Conservation (phyloP, 139 green algal species). For the Limnomonas spitsbergensis region DNA sequence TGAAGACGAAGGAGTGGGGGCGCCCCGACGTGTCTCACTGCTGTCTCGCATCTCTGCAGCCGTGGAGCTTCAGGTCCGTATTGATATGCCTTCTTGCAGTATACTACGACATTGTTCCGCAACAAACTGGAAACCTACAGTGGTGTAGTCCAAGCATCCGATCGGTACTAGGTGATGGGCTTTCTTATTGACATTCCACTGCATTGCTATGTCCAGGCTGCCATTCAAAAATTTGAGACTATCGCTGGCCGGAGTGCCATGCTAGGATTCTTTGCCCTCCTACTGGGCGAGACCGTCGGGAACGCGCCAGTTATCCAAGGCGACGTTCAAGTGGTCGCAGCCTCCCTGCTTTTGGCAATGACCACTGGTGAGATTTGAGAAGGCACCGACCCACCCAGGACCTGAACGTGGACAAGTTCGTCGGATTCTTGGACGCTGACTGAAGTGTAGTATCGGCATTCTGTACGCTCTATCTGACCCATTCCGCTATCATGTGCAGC, state of each 20-base stretch:
- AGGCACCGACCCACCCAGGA: no score
- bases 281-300: background rate
- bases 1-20: no score
- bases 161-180: no score
- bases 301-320: background rate
- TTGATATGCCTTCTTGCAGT: background rate
- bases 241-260: background rate
- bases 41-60: background rate
- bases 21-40: background rate
- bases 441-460: no score
- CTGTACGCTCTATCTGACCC: no score
- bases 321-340: background rate
- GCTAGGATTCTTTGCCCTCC: background rate
- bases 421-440: no score
- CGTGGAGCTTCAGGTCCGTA: background rate
- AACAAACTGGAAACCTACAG: no score
- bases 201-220: background rate
- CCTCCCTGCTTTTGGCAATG: background rate
- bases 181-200: no score
- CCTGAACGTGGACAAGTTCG: no score
- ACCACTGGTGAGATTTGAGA: background rate
- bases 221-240: conserved; percentile 5
- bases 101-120: no score
- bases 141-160: no score
- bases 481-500: background rate